A percentile compares a stretch with the other conserved stretches of the same genome.
Conservation (phyloP, 345 rosid species). For the Adansonia digitata region DNA sequence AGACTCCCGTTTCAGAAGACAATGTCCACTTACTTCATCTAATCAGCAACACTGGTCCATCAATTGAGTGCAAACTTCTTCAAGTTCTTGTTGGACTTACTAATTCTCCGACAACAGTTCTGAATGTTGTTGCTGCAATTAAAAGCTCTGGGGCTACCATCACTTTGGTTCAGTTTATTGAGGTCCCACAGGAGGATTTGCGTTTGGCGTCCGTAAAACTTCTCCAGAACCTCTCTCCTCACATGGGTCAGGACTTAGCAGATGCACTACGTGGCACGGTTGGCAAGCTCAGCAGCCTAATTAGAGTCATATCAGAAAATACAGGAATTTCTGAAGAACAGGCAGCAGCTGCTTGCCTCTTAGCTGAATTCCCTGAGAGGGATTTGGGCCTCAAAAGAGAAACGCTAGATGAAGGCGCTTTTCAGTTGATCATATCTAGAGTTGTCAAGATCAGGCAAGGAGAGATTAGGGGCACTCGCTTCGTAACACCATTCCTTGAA, state of each 20-base stretch:
- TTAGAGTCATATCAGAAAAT: conserved; percentile 61
- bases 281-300: conserved; percentile 78
- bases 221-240: conserved; percentile 71
- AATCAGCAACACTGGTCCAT: conserved; percentile 95
- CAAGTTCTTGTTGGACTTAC: conserved; percentile 97
- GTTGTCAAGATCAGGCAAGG: conserved; percentile 63
- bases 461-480: conserved; percentile 64
- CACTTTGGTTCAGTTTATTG: conserved; percentile 95
- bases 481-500: conserved; percentile 67
- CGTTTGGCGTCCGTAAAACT: conserved; percentile 84
- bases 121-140: conserved; percentile 72
- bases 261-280: conserved; percentile 67
- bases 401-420: conserved; percentile 76
- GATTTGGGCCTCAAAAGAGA: conserved; percentile 81
- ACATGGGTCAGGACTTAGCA: conserved; percentile 84
- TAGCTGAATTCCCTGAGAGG: conserved; percentile 90
- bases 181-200: conserved; percentile 70
- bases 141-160: conserved; percentile 87
- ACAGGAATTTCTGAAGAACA: conserved; percentile 81
- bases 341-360: conserved; percentile 80
- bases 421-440: conserved; percentile 48
- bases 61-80: conserved; percentile 84
- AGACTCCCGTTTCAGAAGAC: conserved; percentile 81
- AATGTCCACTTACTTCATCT: conserved; percentile 72
- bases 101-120: conserved; percentile 52